phyloP scores from a whole-genome alignment of 768 basidiomycete genomes.

The Russula earlei region DNA sequence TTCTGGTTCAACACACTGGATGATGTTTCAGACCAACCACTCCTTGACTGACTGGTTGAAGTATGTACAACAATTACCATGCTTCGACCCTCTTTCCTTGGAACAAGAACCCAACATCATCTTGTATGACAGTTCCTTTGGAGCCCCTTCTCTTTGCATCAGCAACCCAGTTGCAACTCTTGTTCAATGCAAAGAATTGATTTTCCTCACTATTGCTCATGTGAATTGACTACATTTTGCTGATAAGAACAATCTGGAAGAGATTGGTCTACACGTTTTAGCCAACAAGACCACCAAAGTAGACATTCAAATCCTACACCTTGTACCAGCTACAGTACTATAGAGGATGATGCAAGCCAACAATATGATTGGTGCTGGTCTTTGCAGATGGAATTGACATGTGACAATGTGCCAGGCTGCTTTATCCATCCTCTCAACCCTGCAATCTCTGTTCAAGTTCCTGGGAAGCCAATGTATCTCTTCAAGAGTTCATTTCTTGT shows the following conservation, averaged over 20 bases:
- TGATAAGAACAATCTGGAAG: too few relatives aligned
- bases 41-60: not conserved
- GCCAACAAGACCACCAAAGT: not conserved
- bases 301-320: not conserved
- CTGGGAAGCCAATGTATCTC: not conserved
- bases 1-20: too few relatives aligned
- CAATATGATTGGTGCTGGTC: not conserved
- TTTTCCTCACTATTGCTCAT: too few relatives aligned
- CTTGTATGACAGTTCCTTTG: not conserved
- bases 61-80: not conserved
- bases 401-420: not conserved
- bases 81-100: too few relatives aligned
- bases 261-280: too few relatives aligned
- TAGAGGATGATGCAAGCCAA: not conserved
- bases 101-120: too few relatives aligned
- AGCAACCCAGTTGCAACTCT: not conserved
- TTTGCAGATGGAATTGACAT: not conserved
- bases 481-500: not conserved
- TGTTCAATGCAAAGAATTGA: too few relatives aligned
- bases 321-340: too few relatives aligned
- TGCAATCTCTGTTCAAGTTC: not conserved
- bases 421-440: not conserved
- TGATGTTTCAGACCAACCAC: too few relatives aligned
- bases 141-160: not conserved
- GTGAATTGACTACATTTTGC: too few relatives aligned